phyloP scores from a whole-genome alignment of 805 yeast species.

The Starmerella geochares region DNA sequence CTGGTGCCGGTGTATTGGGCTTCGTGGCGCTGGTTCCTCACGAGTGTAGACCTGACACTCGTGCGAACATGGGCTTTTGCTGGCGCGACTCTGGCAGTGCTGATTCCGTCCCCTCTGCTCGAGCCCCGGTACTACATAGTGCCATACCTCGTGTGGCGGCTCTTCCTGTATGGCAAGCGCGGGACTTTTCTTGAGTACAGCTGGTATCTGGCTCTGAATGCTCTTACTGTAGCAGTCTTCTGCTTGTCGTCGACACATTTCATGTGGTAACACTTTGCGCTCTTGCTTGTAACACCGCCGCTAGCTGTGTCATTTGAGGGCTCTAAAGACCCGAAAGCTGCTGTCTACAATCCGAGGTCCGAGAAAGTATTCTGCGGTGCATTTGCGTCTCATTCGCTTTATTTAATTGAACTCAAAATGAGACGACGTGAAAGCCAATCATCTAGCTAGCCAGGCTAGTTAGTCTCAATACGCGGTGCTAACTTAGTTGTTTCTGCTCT shows the following conservation, averaged over 20 bases:
- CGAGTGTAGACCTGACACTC: conserved; percentile 24
- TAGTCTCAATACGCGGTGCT: too few relatives aligned
- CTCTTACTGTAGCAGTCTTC: conserved; percentile 46
- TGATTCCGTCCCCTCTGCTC: conserved; percentile 82
- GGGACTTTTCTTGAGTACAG: conserved; percentile 42
- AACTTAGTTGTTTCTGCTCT: too few relatives aligned
- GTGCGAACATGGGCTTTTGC: conserved; percentile 36
- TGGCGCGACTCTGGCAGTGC: conserved; percentile 45
- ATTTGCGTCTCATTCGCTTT: too few relatives aligned
- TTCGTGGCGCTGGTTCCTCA: conserved; percentile 31
- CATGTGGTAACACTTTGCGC: conserved; percentile 54
- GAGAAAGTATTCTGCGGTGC: too few relatives aligned
- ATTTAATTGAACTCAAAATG: too few relatives aligned
- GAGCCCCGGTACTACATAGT: conserved; percentile 88
- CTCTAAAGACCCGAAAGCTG: too few relatives aligned
- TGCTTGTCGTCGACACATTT: conserved; percentile 58
- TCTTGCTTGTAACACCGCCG: too few relatives aligned
- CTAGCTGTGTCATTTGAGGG: too few relatives aligned
- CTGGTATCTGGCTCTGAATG: conserved; percentile 54
- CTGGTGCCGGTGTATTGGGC: conserved; percentile 67
- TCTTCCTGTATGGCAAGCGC: conserved; percentile 35
- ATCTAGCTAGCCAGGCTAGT: too few relatives aligned
- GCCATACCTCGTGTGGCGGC: conserved; percentile 68
- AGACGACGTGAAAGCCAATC: too few relatives aligned
- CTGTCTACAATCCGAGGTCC: too few relatives aligned